A percentile compares a stretch with the other conserved stretches of the same genome.
Evolutionary conservation across 2,329 filamentous ascomycete genomes (phyloP).

Genomic region (Xylariaceae sp.): DNA sequence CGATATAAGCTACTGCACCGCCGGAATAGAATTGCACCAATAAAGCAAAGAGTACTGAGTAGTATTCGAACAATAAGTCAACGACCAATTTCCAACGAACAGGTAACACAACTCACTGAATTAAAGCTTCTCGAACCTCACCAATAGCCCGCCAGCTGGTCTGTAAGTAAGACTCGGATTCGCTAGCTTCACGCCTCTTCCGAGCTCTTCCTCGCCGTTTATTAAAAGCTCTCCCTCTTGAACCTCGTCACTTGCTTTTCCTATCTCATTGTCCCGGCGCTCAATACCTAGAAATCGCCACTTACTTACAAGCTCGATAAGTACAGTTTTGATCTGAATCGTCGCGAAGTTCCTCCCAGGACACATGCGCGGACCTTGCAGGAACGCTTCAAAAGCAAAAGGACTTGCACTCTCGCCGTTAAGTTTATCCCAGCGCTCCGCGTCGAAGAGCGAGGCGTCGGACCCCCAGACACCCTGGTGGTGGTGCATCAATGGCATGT

Average conservation of each 20-base stretch:
- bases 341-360: conserved; percentile 36
- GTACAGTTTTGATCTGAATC: conserved; percentile 33
- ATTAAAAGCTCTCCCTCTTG: conserved; percentile 22
- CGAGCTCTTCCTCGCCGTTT: conserved; percentile 29
- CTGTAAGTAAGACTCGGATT: conserved; percentile 34
- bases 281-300: conserved; percentile 34
- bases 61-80: too few relatives aligned
- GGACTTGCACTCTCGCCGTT: conserved; percentile 37
- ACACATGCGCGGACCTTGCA: conserved; percentile 38
- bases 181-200: conserved; percentile 30
- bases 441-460: conserved; percentile 29
- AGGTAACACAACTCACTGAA: background rate
- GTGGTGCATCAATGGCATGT: conserved; percentile 28
- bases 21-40: too few relatives aligned
- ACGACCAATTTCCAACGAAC: background rate
- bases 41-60: too few relatives aligned
- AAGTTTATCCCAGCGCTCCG: conserved; percentile 34
- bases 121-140: conserved; percentile 30
- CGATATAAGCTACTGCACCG: too few relatives aligned
- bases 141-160: conserved; percentile 28
- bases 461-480: conserved; percentile 33
- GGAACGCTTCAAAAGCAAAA: conserved; percentile 37
- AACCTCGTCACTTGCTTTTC: background rate
- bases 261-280: background rate
- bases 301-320: conserved; percentile 33